Percentiles rank a stretch among this genome's conserved stretches.
Conservation (phyloP, 2,329 filamentous ascomycete species). For the Aspergillus sp. region DNA sequence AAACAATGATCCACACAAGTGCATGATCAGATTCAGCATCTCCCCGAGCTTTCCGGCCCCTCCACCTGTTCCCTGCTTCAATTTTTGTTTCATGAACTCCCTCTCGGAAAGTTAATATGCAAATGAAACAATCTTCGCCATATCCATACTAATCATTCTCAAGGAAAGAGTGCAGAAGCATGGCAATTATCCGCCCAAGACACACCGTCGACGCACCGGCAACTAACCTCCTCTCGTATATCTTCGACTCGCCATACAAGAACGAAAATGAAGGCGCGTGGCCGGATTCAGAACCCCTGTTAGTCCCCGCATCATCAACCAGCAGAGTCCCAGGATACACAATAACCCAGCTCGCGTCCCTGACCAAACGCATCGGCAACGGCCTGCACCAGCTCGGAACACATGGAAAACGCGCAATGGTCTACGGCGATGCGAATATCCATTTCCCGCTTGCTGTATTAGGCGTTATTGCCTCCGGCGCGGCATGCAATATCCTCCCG, state of each 20-base stretch:
- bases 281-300: neutral
- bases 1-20: too few species aligned
- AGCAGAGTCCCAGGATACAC: neutral
- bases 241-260: neutral
- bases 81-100: neutral
- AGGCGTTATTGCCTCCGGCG: neutral
- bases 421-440: neutral
- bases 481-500: neutral
- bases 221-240: neutral
- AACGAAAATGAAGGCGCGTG: neutral
- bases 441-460: neutral
- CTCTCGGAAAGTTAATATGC: neutral
- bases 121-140: neutral
- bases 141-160: neutral
- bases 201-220: neutral
- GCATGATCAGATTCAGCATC: neutral
- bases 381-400: neutral
- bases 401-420: neutral
- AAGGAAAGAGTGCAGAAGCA: neutral
- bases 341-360: neutral
- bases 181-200: neutral
- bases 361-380: neutral
- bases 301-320: neutral
- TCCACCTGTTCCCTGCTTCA: neutral
- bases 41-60: neutral